Evolutionary conservation across 31 red algal genomes (phyloP).

Genomic region (Porphyra umbilicalis): DNA sequence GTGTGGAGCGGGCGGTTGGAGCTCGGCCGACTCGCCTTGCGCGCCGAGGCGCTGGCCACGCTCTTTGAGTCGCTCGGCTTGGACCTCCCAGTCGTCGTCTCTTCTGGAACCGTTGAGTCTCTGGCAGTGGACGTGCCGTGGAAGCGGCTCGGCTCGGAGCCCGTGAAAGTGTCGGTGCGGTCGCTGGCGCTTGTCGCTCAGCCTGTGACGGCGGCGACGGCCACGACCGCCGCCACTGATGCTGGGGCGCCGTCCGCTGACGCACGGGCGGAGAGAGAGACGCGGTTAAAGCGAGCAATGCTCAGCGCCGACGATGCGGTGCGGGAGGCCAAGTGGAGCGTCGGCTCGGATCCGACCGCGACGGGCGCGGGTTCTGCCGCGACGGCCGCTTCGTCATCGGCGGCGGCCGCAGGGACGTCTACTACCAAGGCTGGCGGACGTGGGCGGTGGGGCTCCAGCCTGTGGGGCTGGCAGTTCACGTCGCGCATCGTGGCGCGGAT

Average conservation of each 20-base stretch:
- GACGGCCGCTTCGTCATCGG: neutral
- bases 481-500: conserved; percentile 61
- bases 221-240: conserved; percentile 15
- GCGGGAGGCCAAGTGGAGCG: conserved; percentile 72
- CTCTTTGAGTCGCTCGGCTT: conserved; percentile 80
- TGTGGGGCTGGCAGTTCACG: conserved; percentile 50
- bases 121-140: conserved; percentile 80
- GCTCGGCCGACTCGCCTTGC: conserved; percentile 66
- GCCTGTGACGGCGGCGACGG: conserved; percentile 42
- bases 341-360: conserved; percentile 10
- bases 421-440: neutral
- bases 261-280: conserved; percentile 22
- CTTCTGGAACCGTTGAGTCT: conserved; percentile 71
- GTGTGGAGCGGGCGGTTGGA: conserved; percentile 88
- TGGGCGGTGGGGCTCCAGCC: conserved; percentile 3
- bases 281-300: conserved; percentile 52
- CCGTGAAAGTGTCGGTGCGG: conserved; percentile 57
- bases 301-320: conserved; percentile 84
- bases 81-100: conserved; percentile 60
- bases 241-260: too few species aligned
- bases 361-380: neutral
- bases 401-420: neutral
- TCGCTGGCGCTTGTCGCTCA: conserved; percentile 56
- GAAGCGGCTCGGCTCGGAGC: conserved; percentile 77
- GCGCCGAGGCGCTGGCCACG: conserved; percentile 68